Percentiles rank a stretch among this genome's conserved stretches.
These are phyloP conservation scores for Parietaria judaica DNA, from an alignment of 306 rosid genomes.

Conservation along the genomic window DNA sequence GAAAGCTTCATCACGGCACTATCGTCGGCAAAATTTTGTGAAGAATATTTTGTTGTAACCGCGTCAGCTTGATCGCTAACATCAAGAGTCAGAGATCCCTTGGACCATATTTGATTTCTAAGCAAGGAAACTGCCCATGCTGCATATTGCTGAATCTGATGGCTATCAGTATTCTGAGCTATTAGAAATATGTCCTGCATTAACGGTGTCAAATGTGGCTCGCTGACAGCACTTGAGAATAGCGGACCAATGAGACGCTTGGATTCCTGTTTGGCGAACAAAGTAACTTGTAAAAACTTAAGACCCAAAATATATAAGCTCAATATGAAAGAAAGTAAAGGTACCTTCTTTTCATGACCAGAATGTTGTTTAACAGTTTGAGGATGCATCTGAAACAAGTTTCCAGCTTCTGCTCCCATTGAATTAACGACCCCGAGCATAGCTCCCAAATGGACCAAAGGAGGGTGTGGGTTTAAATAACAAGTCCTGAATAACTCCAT, in stretches of 20 bases:
- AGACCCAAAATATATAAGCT: not conserved
- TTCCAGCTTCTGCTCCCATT: conserved; percentile 73
- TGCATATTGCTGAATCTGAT: conserved; percentile 68
- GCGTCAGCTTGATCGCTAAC: conserved; percentile 24
- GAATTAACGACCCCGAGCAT: conserved; percentile 85
- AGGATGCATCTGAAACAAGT: conserved; percentile 41
- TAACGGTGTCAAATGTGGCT: conserved; percentile 60
- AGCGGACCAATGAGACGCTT: conserved; percentile 54
- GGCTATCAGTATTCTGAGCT: conserved; percentile 76
- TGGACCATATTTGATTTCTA: conserved; percentile 55
- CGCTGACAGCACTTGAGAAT: conserved; percentile 49
- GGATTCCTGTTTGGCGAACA: conserved; percentile 44
- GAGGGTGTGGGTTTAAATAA: conserved; percentile 61
- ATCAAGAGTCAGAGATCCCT: conserved; percentile 35
- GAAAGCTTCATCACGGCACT: conserved; percentile 55
- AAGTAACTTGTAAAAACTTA: conserved; percentile 13
- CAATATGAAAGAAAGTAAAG: conserved; percentile 9
- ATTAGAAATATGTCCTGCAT: conserved; percentile 91
- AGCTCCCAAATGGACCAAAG: conserved; percentile 74
- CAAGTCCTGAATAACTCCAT: conserved; percentile 72
- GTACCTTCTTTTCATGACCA: conserved; percentile 53
- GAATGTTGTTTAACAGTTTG: conserved; percentile 28
- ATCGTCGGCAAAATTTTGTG: conserved; percentile 65
- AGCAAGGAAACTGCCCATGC: conserved; percentile 82
- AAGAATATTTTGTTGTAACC: conserved; percentile 38